Conservation (phyloP, 2,329 filamentous ascomycete species). For the Blumeriella jaapii region DNA sequence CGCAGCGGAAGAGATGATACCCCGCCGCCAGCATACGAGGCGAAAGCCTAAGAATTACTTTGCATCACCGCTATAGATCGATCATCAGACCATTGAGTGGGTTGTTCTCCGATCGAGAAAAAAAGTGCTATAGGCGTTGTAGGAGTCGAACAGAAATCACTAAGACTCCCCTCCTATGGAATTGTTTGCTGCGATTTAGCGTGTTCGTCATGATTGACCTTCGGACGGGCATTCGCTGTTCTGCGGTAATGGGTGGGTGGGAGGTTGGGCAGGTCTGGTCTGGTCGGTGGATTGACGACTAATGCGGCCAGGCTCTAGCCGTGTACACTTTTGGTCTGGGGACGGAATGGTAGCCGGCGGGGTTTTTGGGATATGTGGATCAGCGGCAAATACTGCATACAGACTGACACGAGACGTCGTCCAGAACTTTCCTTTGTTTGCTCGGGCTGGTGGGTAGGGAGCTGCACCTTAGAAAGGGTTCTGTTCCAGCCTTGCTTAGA, state of each 20-base stretch:
- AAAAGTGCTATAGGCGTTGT: conserved; percentile 5
- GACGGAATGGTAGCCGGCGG: background rate
- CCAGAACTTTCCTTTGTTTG: conserved; percentile 1
- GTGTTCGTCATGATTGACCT: conserved; percentile 4
- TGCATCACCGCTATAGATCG: conserved; percentile 6
- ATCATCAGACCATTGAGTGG: background rate
- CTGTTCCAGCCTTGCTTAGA: too few species aligned
- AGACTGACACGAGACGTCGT: conserved; percentile 3
- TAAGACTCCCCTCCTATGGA: conserved; percentile 13
- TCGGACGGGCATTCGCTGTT: background rate
- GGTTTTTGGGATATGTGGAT: background rate
- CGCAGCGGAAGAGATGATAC: conserved; percentile 38
- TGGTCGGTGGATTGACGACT: background rate
- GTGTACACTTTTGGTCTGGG: conserved; percentile 4
- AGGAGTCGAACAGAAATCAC: conserved; percentile 1
- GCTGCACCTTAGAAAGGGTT: too few species aligned
- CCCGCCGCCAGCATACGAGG: conserved; percentile 52
- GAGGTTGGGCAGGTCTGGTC: conserved; percentile 3
- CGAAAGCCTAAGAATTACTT: conserved; percentile 17
- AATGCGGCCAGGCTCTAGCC: too few species aligned
- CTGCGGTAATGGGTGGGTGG: background rate
- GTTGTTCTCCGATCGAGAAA: conserved; percentile 9
- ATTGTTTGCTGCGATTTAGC: conserved; percentile 17
- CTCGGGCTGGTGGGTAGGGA: background rate
- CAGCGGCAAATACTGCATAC: background rate